Base-by-base conservation (phyloP, 768 basidiomycete genomes). In the Rhodosporidiobolus sp. region DNA sequence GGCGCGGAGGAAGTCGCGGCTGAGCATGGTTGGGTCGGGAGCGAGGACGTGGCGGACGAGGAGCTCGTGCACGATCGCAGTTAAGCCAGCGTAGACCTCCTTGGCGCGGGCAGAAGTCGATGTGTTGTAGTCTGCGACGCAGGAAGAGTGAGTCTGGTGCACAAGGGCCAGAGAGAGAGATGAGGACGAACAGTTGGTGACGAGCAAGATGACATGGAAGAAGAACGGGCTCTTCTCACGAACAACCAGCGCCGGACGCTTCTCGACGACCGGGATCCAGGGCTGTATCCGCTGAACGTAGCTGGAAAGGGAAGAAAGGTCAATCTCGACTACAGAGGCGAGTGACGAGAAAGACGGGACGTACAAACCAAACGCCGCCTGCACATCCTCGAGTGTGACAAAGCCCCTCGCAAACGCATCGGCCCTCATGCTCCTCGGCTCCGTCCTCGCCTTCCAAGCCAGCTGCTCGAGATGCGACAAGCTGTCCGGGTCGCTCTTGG, bases 11-110 rank as follows among this genome's bases (percentile, higher is more conserved):
- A 71, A 60, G 38, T 75, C 74, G 54, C 57, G 58, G 22, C 32
- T 71, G 57, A 69, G 52, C 24, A 70, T 28, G 19, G 58, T 52
- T 5, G 66, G 53, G 22, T 67, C 67, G 22, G 69, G 69, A 4
- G 69, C 65, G 45, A 75, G 63, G 48, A 75, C 53, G 48, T 64
- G n/a, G 14, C 10, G 7, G 5, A 57, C 63, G 28, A 75, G 63
- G 2, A 71, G 63, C 20, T 65, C 66, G 53, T 75, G 67, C 19
- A 75, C 56, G 66, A 75, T 64, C 16, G 50, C 32, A 28, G 53
- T 75, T 34, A 75, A n/a, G 1, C 74, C 74, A 8, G 45, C 55
- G 63, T 75, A 75, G 24, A 75, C 74, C 20, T 75, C 74, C 10
- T 22, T 26, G 4, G 74, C 70, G 7, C 74, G 65, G 1, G 50